Evolutionary conservation across 2,329 filamentous ascomycete species (phyloP).

Genomic region (Cercospora zeina): DNA sequence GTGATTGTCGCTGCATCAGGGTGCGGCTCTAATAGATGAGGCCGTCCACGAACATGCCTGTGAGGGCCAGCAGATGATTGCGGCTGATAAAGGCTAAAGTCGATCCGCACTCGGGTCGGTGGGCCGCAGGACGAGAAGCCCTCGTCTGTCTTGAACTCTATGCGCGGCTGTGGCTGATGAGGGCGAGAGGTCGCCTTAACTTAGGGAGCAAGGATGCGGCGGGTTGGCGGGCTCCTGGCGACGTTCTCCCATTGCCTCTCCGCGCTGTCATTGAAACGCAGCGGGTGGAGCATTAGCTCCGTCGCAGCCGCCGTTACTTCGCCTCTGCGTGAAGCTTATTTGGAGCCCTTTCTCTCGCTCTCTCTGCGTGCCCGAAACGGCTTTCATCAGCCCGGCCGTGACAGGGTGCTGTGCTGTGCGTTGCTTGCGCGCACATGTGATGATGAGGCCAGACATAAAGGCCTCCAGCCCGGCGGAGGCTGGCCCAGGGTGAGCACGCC

Average conservation of each 20-base stretch:
- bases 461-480: constrained; percentile 21
- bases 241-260: constrained; percentile 17
- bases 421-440: constrained; percentile 14
- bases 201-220: constrained; percentile 12
- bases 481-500: constrained; percentile 28
- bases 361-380: constrained; percentile 31
- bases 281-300: constrained; percentile 30
- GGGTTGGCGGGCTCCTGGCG: constrained; percentile 10
- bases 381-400: constrained; percentile 22
- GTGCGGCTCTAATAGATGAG: constrained; percentile 5
- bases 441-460: constrained; percentile 25
- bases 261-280: constrained; percentile 25
- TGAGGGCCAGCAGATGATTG: constrained; percentile 1
- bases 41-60: no score
- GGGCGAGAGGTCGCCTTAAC: no score
- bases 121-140: constrained; percentile 3
- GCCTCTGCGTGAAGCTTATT: constrained; percentile 26
- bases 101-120: constrained; percentile 4
- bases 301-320: constrained; percentile 30
- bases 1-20: constrained; percentile 7
- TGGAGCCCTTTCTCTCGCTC: constrained; percentile 24
- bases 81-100: constrained; percentile 24
- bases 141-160: constrained; percentile 16
- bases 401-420: constrained; percentile 11
- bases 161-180: constrained; percentile 21